Evolutionary conservation across 345 rosid species (phyloP), one percentile per base, ranked within the genome.

Genomic region (Heritiera fomes): DNA sequence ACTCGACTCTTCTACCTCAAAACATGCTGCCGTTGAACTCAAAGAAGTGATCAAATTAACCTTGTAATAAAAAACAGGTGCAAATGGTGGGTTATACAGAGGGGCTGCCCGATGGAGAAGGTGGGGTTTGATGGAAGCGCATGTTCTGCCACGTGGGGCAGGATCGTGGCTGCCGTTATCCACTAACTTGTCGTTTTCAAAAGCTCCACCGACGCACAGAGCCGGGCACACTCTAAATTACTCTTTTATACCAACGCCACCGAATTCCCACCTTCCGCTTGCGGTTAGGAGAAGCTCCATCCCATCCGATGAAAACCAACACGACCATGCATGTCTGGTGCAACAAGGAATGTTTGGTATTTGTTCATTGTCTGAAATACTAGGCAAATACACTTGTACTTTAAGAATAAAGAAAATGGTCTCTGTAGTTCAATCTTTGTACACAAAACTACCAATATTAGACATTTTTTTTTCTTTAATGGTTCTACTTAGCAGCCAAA

Each of bases 111-210:
- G 58, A 11, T 45, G 63, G 8, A 58, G 23, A 40, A 49, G 30
- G 8, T 20, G 77, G 63, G 43, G 49, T 34, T 34, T 34, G 38
- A 34, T 34, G 38, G 38, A 34, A 3, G 38, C 38, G 38, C 38
- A 34, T 34, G 38, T 34, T 34, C 38, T 34, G 0, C 38, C 38
- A 34, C 38, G 38, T 34, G 38, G 38, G 78, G 32, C 78, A 40
- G 34, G 8, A 46, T 9, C 64, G 7, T 74, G 45, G 28, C 78
- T n/a, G 55, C 69, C 78, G 69, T 60, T 75, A 75, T 60, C 69
- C 69, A 75, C 40, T 18, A 75, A 59, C 58, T 75, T 59, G 78
- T 75, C 68, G 43, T 59, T 75, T 75, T 45, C 74, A 70, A 49
- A 49, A 70, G 7, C 14, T 70, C 74, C 78, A 43, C 69, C 78